These are phyloP conservation scores for Eustoma russellianum DNA, from an alignment of 257 asterid genomes.

Conservation along the genomic window DNA sequence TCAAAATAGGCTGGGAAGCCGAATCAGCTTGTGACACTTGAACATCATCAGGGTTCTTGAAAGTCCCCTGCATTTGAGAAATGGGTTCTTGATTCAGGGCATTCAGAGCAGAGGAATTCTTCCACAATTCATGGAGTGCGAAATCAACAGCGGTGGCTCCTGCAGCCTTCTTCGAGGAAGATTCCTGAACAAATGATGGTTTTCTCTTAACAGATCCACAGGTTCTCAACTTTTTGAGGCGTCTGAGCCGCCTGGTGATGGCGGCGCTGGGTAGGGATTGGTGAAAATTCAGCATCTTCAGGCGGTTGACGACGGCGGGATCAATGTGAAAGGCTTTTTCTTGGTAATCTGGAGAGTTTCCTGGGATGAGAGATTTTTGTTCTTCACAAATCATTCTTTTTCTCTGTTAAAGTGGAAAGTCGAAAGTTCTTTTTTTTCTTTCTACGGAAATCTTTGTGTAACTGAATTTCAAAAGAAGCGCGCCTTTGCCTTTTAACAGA, in stretches of 20 bases:
- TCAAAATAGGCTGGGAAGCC: constrained; percentile 7
- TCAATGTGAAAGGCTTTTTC: neutral
- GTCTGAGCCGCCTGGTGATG: constrained; percentile 17
- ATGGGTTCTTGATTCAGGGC: neutral
- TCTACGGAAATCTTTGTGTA: no score
- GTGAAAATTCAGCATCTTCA: constrained; percentile 15
- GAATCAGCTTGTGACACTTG: neutral
- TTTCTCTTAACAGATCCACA: neutral
- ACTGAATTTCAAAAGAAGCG: no score
- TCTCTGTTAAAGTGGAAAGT: no score
- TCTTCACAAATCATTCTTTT: no score
- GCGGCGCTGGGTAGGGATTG: no score
- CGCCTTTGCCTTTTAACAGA: no score
- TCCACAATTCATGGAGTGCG: no score
- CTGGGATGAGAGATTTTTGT: constrained; percentile 3
- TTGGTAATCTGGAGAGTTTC: neutral
- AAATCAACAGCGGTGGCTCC: no score
- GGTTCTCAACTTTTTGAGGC: neutral
- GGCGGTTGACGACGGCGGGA: constrained; percentile 5
- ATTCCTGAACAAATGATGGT: neutral
- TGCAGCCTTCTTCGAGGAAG: neutral
- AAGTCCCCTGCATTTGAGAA: constrained; percentile 8
- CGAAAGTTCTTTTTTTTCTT: no score
- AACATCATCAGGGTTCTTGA: neutral
- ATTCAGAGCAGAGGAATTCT: no score